Conservation (phyloP, 169 alveolate genomes). For the Plasmodium yoelii region DNA sequence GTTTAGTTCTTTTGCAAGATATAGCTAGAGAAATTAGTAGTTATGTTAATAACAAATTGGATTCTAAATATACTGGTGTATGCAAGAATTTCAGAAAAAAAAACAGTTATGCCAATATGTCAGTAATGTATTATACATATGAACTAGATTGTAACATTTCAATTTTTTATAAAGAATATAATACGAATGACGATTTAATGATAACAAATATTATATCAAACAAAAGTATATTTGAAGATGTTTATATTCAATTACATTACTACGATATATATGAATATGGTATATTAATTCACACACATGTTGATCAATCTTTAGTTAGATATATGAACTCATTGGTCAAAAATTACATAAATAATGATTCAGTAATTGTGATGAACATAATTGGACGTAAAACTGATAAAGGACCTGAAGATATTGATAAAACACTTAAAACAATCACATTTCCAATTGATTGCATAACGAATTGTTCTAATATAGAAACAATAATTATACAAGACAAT, state of each 20-base stretch:
- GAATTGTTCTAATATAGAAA: slow-evolving; percentile 22
- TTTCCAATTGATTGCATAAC: slow-evolving; percentile 16
- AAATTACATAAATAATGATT: slow-evolving; percentile 9
- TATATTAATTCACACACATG: neutral
- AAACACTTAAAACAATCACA: slow-evolving; percentile 12
- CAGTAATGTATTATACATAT: slow-evolving; percentile 50
- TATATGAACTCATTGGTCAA: slow-evolving; percentile 1
- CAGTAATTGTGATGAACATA: slow-evolving; percentile 15
- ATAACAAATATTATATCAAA: slow-evolving; percentile 20
- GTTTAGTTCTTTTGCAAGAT: slow-evolving; percentile 36
- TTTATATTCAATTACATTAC: slow-evolving; percentile 16
- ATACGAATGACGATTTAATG: slow-evolving; percentile 11
- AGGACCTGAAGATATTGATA: neutral
- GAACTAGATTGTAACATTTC: slow-evolving; percentile 68
- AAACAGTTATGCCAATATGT: slow-evolving; percentile 42
- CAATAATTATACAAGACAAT: slow-evolving; percentile 49
- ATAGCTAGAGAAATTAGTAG: slow-evolving; percentile 31
- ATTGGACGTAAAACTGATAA: slow-evolving; percentile 40
- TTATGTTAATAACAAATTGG: slow-evolving; percentile 33
- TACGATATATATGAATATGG: slow-evolving; percentile 31
- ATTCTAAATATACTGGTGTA: neutral
- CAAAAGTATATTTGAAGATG: slow-evolving; percentile 44
- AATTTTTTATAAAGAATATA: slow-evolving; percentile 23
- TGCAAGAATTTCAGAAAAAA: slow-evolving; percentile 24
- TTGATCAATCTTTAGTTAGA: slow-evolving; percentile 7